phyloP scores from a whole-genome alignment of 371 early-diverging fungal genomes.

The Mortierella sp. region DNA sequence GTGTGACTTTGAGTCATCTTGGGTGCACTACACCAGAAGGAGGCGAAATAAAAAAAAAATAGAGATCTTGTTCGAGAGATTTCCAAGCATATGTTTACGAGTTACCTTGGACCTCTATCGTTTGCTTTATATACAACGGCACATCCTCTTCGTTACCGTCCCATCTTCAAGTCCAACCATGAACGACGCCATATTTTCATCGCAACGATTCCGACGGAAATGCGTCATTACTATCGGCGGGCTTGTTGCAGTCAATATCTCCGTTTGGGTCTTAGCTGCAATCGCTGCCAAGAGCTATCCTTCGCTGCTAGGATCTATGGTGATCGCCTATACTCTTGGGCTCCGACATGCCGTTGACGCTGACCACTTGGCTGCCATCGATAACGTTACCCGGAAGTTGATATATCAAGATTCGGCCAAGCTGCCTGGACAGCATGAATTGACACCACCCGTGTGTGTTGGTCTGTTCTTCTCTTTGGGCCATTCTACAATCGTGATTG shows the following conservation, averaged over 20 bases:
- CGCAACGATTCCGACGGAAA: constrained; percentile 18
- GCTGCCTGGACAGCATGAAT: neutral
- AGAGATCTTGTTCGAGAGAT: too few species aligned
- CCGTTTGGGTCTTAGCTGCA: constrained; percentile 59
- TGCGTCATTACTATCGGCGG: constrained; percentile 31
- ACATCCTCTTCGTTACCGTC: too few species aligned
- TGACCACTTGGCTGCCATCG: constrained; percentile 84
- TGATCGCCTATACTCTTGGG: constrained; percentile 73
- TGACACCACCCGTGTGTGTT: constrained; percentile 62
- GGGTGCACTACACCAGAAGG: too few species aligned
- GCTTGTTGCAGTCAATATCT: constrained; percentile 55
- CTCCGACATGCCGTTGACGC: constrained; percentile 79
- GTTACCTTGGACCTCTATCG: too few species aligned
- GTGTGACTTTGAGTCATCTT: too few species aligned
- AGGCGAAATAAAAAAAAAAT: too few species aligned
- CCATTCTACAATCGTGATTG: constrained; percentile 74
- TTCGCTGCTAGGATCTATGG: constrained; percentile 61
- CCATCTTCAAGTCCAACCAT: too few species aligned
- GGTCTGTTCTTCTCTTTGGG: constrained; percentile 78
- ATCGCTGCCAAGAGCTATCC: constrained; percentile 57
- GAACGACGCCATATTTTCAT: too few species aligned
- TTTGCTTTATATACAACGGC: too few species aligned
- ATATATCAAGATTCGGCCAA: constrained; percentile 46
- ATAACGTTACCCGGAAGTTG: constrained; percentile 77
- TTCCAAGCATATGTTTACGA: too few species aligned